Evolutionary conservation across 495 filamentous ascomycete species (phyloP).

Genomic region (Trichoderma erinaceum): DNA sequence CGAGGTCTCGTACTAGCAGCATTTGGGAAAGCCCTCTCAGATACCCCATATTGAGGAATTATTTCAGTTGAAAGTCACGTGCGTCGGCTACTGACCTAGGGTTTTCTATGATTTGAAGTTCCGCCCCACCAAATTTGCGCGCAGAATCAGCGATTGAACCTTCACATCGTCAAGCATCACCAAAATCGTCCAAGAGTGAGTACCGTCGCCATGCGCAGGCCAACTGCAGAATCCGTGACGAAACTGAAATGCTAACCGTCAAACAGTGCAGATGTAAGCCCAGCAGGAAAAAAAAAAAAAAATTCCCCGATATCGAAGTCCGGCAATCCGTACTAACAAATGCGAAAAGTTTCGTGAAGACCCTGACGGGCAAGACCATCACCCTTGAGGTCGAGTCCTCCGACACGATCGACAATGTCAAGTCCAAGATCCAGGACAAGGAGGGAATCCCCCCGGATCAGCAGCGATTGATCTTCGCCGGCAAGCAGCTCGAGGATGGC

Average conservation of each 20-base stretch:
- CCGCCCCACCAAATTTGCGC: constrained; percentile 16
- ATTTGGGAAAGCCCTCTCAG: background rate
- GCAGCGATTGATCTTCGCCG: constrained; percentile 98
- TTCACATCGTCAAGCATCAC: constrained; percentile 23
- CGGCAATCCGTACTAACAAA: constrained; percentile 20
- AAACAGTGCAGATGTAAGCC: constrained; percentile 73
- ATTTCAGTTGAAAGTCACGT: background rate
- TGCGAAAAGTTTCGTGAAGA: constrained; percentile 79
- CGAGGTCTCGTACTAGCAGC: background rate
- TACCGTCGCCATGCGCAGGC: background rate
- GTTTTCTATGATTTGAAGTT: constrained; percentile 16
- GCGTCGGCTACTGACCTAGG: constrained; percentile 36
- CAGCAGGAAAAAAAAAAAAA: constrained; percentile 29
- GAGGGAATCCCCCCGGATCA: constrained; percentile 99
- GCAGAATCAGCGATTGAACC: constrained; percentile 22
- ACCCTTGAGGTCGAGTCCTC: constrained; percentile 98
- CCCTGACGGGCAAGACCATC: constrained; percentile 99
- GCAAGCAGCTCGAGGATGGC: constrained; percentile 99
- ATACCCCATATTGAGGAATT: background rate
- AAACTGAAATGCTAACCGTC: constrained; percentile 21
- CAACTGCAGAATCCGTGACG: background rate
- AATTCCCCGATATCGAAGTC: constrained; percentile 24
- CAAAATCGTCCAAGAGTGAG: constrained; percentile 39
- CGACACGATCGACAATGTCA: constrained; percentile 98
- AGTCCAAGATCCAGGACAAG: constrained; percentile 98